A percentile compares a stretch with the other conserved stretches of the same genome.
These are phyloP conservation scores for Aphanomyces invadans DNA, from an alignment of 352 stramenopile genomes.

Conservation along the genomic window DNA sequence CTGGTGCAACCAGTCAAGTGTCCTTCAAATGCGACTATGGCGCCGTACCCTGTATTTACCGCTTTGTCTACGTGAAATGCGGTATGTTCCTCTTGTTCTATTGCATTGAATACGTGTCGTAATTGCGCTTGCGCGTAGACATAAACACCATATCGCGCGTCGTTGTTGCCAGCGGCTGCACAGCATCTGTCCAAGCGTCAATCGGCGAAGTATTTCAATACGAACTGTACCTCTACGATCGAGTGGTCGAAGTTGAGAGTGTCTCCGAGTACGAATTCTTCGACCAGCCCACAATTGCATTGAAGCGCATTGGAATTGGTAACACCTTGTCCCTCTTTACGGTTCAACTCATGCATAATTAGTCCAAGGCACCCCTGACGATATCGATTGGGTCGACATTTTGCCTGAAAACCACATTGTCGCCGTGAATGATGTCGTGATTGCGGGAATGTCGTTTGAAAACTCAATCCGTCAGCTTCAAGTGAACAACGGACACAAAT, in stretches of 20 bases:
- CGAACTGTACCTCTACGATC: slow-evolving; percentile 79
- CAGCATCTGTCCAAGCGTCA: slow-evolving; percentile 70
- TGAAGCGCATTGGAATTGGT: slow-evolving; percentile 80
- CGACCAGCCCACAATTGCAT: slow-evolving; percentile 74
- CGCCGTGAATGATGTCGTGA: slow-evolving; percentile 79
- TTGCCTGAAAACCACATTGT: slow-evolving; percentile 81
- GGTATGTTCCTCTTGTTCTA: slow-evolving; percentile 28
- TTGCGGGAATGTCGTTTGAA: slow-evolving; percentile 74
- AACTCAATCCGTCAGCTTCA: slow-evolving; percentile 71
- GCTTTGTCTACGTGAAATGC: slow-evolving; percentile 81
- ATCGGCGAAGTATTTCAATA: slow-evolving; percentile 86
- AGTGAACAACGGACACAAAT: slow-evolving; percentile 80
- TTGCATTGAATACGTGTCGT: background rate
- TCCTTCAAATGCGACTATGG: slow-evolving; percentile 74
- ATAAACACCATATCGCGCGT: slow-evolving; percentile 79
- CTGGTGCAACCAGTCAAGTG: slow-evolving; percentile 52
- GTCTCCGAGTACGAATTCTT: slow-evolving; percentile 83
- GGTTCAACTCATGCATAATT: background rate
- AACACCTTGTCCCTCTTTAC: background rate
- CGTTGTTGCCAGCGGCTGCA: slow-evolving; percentile 80
- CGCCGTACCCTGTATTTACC: slow-evolving; percentile 51
- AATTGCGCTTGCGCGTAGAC: too few species aligned
- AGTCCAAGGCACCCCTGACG: slow-evolving; percentile 35
- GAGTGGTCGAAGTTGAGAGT: slow-evolving; percentile 81
- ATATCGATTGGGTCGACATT: slow-evolving; percentile 76